Conservation (phyloP, 352 stramenopile genomes). For the Phytophthora aleatoria region DNA sequence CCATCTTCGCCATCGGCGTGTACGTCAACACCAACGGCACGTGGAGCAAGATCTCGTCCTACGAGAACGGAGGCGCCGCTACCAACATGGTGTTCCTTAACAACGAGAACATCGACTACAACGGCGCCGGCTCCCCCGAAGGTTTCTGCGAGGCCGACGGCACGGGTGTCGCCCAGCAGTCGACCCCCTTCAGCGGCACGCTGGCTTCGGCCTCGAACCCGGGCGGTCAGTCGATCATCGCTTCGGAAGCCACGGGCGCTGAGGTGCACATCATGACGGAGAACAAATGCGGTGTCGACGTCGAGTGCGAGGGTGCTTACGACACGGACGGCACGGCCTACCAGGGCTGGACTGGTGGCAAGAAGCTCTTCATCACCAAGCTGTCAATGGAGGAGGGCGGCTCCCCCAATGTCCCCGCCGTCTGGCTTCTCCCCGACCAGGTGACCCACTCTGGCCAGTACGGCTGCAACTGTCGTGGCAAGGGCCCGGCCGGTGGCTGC, state of each 20-base stretch:
- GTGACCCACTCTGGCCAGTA: conserved; percentile 76
- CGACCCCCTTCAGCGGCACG: conserved; percentile 52
- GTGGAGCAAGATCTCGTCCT: conserved; percentile 70
- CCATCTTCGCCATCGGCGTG: conserved; percentile 73
- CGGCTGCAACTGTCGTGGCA: conserved; percentile 81
- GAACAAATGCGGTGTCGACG: conserved; percentile 58
- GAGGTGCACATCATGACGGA: conserved; percentile 81
- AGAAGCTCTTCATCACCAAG: conserved; percentile 83
- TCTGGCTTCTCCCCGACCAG: conserved; percentile 80
- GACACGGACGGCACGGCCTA: conserved; percentile 71
- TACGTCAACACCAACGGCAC: conserved; percentile 60
- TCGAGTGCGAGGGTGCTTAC: conserved; percentile 66
- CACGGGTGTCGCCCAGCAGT: conserved; percentile 41
- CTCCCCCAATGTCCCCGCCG: conserved; percentile 60
- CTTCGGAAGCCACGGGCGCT: conserved; percentile 63
- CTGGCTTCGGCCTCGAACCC: conserved; percentile 58
- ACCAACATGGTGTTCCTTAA: conserved; percentile 86
- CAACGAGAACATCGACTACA: conserved; percentile 84
- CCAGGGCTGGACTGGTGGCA: conserved; percentile 67
- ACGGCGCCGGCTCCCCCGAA: conserved; percentile 54
- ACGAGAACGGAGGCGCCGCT: conserved; percentile 48
- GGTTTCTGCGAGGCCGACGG: conserved; percentile 65
- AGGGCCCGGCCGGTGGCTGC: conserved; percentile 63
- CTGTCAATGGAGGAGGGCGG: conserved; percentile 57
- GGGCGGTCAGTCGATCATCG: conserved; percentile 44